Conservation (phyloP, 805 yeast genomes). For the Myxozyma geophila region DNA sequence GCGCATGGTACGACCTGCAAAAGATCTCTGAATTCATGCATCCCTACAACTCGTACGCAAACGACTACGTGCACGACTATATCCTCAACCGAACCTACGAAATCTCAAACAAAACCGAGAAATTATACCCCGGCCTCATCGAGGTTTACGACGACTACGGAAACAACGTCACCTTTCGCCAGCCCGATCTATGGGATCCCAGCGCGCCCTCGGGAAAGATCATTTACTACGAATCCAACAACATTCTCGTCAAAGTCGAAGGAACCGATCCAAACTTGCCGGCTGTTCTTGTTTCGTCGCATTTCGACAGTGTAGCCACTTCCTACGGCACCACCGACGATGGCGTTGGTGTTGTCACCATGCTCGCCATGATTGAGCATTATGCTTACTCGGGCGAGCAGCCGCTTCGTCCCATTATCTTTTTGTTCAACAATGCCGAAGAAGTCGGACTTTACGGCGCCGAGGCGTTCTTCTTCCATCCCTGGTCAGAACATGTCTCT, state of each 20-base stretch:
- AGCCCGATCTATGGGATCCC: conserved; percentile 48
- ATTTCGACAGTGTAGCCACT: conserved; percentile 78
- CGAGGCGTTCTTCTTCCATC: conserved; percentile 69
- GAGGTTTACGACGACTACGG: conserved; percentile 51
- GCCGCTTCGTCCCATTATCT: conserved; percentile 74
- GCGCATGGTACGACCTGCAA: conserved; percentile 75
- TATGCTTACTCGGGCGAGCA: conserved; percentile 43
- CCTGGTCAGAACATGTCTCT: conserved; percentile 65
- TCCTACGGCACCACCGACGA: conserved; percentile 88
- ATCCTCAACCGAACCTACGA: conserved; percentile 52
- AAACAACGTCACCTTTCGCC: conserved; percentile 54
- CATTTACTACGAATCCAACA: conserved; percentile 80
- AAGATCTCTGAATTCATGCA: conserved; percentile 67
- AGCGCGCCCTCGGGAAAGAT: conserved; percentile 52
- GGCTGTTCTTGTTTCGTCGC: conserved; percentile 79
- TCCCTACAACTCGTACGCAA: conserved; percentile 77
- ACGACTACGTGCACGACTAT: conserved; percentile 76
- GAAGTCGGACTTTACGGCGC: conserved; percentile 91
- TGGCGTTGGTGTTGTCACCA: conserved; percentile 83
- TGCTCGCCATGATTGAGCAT: conserved; percentile 69
- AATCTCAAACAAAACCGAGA: conserved; percentile 42
- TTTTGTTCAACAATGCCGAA: conserved; percentile 88
- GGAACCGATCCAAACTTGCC: conserved; percentile 64
- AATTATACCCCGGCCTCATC: conserved; percentile 41
- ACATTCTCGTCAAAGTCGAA: conserved; percentile 72